Percentiles rank a stretch among this genome's conserved stretches.
These are phyloP conservation scores for Eleusine indica DNA, from an alignment of 176 grass and related monocot genomes.

Conservation along the genomic window DNA sequence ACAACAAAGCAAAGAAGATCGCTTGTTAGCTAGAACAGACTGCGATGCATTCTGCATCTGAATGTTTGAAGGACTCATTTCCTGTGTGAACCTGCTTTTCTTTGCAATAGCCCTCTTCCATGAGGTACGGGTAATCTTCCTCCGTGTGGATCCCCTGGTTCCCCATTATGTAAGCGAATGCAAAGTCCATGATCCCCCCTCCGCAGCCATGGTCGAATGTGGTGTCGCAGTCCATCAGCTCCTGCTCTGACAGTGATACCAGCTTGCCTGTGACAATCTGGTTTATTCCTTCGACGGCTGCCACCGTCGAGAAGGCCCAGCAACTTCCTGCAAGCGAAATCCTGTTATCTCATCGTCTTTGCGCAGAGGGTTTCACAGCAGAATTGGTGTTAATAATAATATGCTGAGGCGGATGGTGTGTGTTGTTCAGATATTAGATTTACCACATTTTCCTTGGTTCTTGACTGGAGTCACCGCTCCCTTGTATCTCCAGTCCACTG, in stretches of 20 bases:
- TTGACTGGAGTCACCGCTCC: slow-evolving; percentile 79
- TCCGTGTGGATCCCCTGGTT: slow-evolving; percentile 64
- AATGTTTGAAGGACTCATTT: background rate
- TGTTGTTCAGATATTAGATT: slow-evolving; percentile 18
- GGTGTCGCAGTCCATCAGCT: slow-evolving; percentile 86
- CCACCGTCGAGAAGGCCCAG: slow-evolving; percentile 89
- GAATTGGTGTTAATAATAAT: background rate
- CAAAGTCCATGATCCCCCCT: slow-evolving; percentile 82
- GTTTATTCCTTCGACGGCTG: slow-evolving; percentile 86
- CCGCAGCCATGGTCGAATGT: slow-evolving; percentile 57
- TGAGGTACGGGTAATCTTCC: slow-evolving; percentile 84
- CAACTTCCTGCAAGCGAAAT: slow-evolving; percentile 61
- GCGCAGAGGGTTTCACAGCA: background rate
- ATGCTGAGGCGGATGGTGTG: background rate
- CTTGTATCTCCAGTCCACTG: slow-evolving; percentile 84
- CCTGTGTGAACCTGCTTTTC: slow-evolving; percentile 45
- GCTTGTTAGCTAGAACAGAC: background rate
- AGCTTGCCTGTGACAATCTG: slow-evolving; percentile 72
- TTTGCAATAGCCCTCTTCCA: slow-evolving; percentile 75
- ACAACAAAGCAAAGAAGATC: slow-evolving; percentile 10
- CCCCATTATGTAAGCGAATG: slow-evolving; percentile 69
- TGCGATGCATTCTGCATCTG: background rate
- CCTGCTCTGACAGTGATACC: slow-evolving; percentile 78
- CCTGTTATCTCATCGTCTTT: background rate
- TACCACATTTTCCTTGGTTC: slow-evolving; percentile 83